phyloP scores from a whole-genome alignment of 257 asterid genomes.

The Solanum pinnatisectum region DNA sequence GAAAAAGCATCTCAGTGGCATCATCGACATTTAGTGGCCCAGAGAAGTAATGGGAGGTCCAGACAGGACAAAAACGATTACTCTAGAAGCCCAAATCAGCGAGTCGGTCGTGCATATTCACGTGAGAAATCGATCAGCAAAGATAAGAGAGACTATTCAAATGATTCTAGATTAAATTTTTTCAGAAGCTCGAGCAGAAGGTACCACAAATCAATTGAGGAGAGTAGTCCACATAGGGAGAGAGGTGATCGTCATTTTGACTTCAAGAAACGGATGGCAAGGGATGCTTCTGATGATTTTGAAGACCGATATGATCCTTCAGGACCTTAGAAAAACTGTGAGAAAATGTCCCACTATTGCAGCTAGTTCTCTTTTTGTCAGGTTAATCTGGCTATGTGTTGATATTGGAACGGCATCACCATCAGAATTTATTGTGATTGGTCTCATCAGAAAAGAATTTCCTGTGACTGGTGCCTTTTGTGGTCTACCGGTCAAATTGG shows the following conservation, averaged over 20 bases:
- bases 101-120: slow-evolving; percentile 13
- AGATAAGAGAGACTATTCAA: slow-evolving; percentile 18
- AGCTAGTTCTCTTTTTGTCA: neutral
- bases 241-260: slow-evolving; percentile 25
- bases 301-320: slow-evolving; percentile 75
- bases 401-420: neutral
- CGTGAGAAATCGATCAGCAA: slow-evolving; percentile 14
- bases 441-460: neutral
- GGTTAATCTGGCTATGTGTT: slow-evolving; percentile 1
- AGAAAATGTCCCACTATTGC: slow-evolving; percentile 13
- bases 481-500: neutral
- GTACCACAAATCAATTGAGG: slow-evolving; percentile 24
- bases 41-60: slow-evolving; percentile 17
- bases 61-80: slow-evolving; percentile 13
- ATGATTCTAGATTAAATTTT: slow-evolving; percentile 16
- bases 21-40: slow-evolving; percentile 15
- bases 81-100: slow-evolving; percentile 19
- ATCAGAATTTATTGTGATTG: neutral
- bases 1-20: slow-evolving; percentile 18
- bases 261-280: slow-evolving; percentile 18
- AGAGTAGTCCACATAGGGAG: slow-evolving; percentile 34
- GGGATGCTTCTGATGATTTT: slow-evolving; percentile 31
- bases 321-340: slow-evolving; percentile 20
- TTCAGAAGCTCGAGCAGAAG: slow-evolving; percentile 25
- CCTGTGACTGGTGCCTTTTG: slow-evolving; percentile 5